Percentiles rank a stretch among this genome's conserved stretches.
Evolutionary conservation across 257 asterid species (phyloP).

Genomic region (Solanum rostratum): DNA sequence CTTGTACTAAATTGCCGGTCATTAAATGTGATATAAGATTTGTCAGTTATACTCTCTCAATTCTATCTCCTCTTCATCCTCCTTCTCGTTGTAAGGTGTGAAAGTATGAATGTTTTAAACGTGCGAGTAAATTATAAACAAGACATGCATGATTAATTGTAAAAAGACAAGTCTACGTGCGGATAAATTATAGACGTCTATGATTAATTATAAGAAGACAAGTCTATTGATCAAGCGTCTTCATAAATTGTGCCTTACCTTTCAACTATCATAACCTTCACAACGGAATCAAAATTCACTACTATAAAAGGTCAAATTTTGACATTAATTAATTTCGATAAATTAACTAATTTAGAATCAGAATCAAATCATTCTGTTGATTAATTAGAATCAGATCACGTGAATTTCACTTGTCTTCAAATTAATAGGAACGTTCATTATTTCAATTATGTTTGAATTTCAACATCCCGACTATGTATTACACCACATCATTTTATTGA

Average conservation of each 20-base stretch:
- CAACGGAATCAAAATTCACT: background rate
- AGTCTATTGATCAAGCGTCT: background rate
- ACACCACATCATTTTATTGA: too few species aligned
- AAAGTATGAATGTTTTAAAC: background rate
- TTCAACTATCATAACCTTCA: background rate
- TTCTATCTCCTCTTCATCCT: background rate
- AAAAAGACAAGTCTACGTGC: background rate
- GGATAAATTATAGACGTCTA: too few species aligned
- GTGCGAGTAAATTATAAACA: background rate
- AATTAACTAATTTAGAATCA: too few species aligned
- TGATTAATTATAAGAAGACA: background rate
- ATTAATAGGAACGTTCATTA: too few species aligned
- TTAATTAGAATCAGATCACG: too few species aligned
- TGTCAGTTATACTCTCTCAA: too few species aligned
- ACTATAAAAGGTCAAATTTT: background rate
- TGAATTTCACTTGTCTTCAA: too few species aligned
- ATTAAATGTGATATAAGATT: too few species aligned
- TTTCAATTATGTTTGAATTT: background rate
- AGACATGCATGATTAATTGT: background rate
- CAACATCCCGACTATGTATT: too few species aligned
- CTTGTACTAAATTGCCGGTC: too few species aligned
- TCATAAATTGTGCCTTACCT: background rate
- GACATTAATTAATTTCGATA: background rate
- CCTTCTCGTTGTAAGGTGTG: background rate
- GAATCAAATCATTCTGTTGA: background rate